Base-by-base conservation (phyloP, 2,329 filamentous ascomycete species). In the Lachnellula suecica region DNA sequence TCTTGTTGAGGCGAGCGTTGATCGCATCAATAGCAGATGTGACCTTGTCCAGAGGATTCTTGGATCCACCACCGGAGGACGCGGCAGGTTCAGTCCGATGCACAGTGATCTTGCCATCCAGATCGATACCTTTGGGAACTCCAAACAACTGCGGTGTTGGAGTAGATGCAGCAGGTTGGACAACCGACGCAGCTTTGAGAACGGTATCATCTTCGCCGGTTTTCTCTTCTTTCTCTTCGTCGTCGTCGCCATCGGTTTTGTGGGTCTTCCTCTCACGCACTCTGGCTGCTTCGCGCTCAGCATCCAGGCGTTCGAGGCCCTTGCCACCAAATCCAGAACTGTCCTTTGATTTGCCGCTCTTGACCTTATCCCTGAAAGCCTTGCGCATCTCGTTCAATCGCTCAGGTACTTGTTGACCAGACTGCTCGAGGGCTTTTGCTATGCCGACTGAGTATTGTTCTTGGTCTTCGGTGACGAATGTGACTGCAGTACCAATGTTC, bases 251-350 rank as follows among this genome's bases (percentile, higher is more conserved):
- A 60, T 92, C 93, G 7, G 89, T 90, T 73, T 94, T 93, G 74
- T 92, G 93, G 1, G 89, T 88, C 71, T 91, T 92, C 53, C 91
- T 87, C 74, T 97, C 91, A 53, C 91, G 87, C 64, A 88, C 83
- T 59, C 91, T 88, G 40, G 92, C 88, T 6, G 89, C 87, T 67
- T 96, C 91, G 66, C 93, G 89, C 63, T 96, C 90, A 65, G 92
- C 88, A 70, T 97, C 93, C 38, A 97, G 84, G 43, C 86, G 85
- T 68, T 97, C 94, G 29, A 99, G 79, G 47, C 94, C 94, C 68
- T 96, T 96, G 51, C 94, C 94, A 63, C 93, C 93, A 63, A 99
- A 99, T 2, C 94, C 94, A 52, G 88, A 90, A 20, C 84, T 86
- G 58, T 91, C 87, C 71, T 96, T 96, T 63, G 91, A 91, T 68